Base-by-base conservation (phyloP, 768 basidiomycete genomes). In the Suillus subaureus region DNA sequence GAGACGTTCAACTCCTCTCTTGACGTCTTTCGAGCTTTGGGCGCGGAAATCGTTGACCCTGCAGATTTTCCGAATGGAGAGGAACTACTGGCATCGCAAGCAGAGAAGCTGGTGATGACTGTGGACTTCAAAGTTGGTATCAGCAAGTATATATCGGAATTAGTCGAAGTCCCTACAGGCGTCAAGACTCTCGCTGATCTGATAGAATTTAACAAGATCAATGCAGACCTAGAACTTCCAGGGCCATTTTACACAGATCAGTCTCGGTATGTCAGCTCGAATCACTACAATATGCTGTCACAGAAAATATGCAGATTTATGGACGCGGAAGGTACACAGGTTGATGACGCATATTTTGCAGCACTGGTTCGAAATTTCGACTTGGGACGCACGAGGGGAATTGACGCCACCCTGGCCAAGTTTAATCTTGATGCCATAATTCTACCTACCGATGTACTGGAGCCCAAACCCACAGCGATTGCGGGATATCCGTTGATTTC, bases 101-200 rank as follows among this genome's bases (percentile, higher is more conserved):
- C 26, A 51, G 49, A 51, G 26, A 51, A 51, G 15, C 49, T 51
- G 49, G 49, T 51, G 26, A 26, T 51, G 23, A 16, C 13, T 8
- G 26, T 28, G 26, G 49, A 51, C 49, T 51, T 51, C 49, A 51
- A 51, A 51, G 26, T 23, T 51, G 49, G 26, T 51, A 51, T 51
- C 49, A 51, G 49, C 49, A 51, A 51, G 23, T 51, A 51, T 15
- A 28, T 28, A 51, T 51, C 49, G 13, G 49, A 51, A 51, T 23
- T 51, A 26, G 49, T 51, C 49, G 26, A 80, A 28, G 85, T 85
- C 33, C 87, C 88, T 0, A 83, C 87, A 0, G 87, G 86, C 7
- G 86, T 88, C 31, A 78, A 78, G 37, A 83, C 72, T 33, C 79
- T 89, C 4, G 84, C 82, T 2, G 85, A 87, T 60, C 69, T 89